Percentiles rank a stretch among this genome's conserved stretches.
These are phyloP conservation scores for Xylaria acuta DNA, from an alignment of 495 filamentous ascomycete species.

Conservation along the genomic window DNA sequence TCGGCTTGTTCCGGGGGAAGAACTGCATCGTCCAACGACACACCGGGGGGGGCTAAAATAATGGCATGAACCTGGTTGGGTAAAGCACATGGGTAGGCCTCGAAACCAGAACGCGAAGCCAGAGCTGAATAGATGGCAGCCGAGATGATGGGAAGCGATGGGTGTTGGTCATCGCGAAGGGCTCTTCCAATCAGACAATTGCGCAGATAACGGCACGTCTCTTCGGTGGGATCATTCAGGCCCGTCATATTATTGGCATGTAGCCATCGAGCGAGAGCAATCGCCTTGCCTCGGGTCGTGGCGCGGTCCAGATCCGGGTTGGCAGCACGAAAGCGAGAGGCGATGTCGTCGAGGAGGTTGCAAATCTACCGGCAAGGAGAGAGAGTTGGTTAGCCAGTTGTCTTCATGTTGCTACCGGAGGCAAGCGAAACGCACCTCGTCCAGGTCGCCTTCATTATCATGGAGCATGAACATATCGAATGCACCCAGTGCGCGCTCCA, in stretches of 20 bases:
- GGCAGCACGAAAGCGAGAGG: conserved; percentile 55
- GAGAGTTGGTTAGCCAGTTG: neutral
- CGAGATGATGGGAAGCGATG: conserved; percentile 79
- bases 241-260: conserved; percentile 70
- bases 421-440: conserved; percentile 61
- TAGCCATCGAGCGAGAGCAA: conserved; percentile 70
- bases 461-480: conserved; percentile 89
- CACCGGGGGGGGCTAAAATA: conserved; percentile 62
- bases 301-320: conserved; percentile 57
- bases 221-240: conserved; percentile 57
- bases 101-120: conserved; percentile 65
- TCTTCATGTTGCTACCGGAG: conserved; percentile 3
- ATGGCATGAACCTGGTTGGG: conserved; percentile 82
- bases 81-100: conserved; percentile 75
- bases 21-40: conserved; percentile 66
- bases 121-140: conserved; percentile 59
- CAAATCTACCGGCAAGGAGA: conserved; percentile 57
- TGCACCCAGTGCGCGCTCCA: conserved; percentile 77
- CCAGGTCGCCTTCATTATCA: conserved; percentile 70
- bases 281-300: conserved; percentile 68
- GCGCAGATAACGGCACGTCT: conserved; percentile 75
- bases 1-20: conserved; percentile 34
- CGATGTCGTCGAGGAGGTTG: conserved; percentile 67
- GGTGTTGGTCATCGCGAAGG: conserved; percentile 69
- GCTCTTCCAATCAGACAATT: conserved; percentile 86